A percentile compares a stretch with the other conserved stretches of the same genome.
Conservation (phyloP, 2,329 filamentous ascomycete genomes). For the Phaeosphaeriaceae sp. region DNA sequence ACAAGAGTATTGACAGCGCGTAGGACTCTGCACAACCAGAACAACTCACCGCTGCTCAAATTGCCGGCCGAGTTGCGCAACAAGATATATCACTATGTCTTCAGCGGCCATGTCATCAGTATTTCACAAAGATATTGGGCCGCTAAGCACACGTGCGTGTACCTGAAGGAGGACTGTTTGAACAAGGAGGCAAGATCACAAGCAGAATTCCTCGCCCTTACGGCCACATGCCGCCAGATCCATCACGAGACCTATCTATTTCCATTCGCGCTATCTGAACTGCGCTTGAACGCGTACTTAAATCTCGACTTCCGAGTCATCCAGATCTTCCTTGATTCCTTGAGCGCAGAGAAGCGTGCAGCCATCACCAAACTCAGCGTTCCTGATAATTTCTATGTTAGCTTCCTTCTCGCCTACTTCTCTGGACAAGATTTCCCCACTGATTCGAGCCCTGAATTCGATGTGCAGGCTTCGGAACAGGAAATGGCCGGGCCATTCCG, state of each 20-base stretch:
- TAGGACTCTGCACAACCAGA: constrained; percentile 9
- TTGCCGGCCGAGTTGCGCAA: constrained; percentile 18
- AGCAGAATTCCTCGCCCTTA: not conserved
- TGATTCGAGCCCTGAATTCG: too few relatives aligned
- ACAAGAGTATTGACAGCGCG: not conserved
- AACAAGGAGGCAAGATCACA: not conserved
- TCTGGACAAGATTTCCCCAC: too few relatives aligned
- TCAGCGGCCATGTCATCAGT: not conserved
- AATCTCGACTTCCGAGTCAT: not conserved
- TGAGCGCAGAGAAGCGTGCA: not conserved
- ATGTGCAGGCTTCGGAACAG: too few relatives aligned
- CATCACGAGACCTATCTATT: not conserved
- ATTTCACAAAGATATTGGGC: too few relatives aligned
- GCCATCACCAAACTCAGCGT: not conserved
- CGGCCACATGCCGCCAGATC: not conserved
- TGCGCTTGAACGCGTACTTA: not conserved
- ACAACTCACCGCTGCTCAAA: constrained; percentile 15
- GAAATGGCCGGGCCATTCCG: not conserved
- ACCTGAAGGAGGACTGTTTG: not conserved
- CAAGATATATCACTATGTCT: constrained; percentile 6
- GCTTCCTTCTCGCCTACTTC: too few relatives aligned
- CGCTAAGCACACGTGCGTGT: not conserved
- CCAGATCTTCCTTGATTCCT: not conserved
- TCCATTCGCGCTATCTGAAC: not conserved
- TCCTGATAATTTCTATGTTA: too few relatives aligned